Evolutionary conservation across 2,329 filamentous ascomycete species (phyloP), one percentile per base, ranked within the genome.

Genomic region (Penicillium sp.): DNA sequence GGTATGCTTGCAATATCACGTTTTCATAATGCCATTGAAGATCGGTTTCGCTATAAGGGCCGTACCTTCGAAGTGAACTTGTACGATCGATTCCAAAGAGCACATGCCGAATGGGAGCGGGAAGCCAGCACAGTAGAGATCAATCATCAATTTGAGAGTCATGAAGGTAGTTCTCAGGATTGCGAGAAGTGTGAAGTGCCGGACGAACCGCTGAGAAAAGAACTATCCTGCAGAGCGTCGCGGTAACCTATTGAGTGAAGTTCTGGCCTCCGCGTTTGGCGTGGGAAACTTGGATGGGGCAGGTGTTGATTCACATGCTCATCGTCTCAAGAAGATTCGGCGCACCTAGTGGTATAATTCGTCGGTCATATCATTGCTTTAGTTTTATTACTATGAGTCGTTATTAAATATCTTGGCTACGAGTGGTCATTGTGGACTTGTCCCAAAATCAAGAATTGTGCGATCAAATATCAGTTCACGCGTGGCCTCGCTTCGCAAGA

Each of bases 1-100:
- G 38, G 14, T 35, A 6, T 17, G 31, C 48, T 50, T 4, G 48
- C 14, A 50, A 50, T 22, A 38, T 50, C 48, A 38, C 48, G 48
- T 8, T 50, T 50, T 50, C 48, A 50, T 15, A 50, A 50, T 35
- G n/a, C 58, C 22, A 56, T 60, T 60, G n/a, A 60, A 60, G 58
- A 43, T 56, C 53, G 47, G 57, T 59, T 59, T 15, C 53, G 45
- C 57, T 55, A 52, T 49, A 55, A 56, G 42, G 54, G 54, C 48
- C 39, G 39, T 57, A 57, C 55, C 49, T 57, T 57, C 12, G 48
- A 57, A 57, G 55, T 53, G 39, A 39, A 53, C 11, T 53, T 52
- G 31, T 57, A 57, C 39, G 49, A 57, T 57, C 48, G 48, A 57
- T 57, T 52, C 49, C 22, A 52, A 57, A 57, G 39, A 57, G 35